These are phyloP conservation scores for Serendipita sp. DNA, from an alignment of 768 basidiomycete genomes.

Conservation along the genomic window DNA sequence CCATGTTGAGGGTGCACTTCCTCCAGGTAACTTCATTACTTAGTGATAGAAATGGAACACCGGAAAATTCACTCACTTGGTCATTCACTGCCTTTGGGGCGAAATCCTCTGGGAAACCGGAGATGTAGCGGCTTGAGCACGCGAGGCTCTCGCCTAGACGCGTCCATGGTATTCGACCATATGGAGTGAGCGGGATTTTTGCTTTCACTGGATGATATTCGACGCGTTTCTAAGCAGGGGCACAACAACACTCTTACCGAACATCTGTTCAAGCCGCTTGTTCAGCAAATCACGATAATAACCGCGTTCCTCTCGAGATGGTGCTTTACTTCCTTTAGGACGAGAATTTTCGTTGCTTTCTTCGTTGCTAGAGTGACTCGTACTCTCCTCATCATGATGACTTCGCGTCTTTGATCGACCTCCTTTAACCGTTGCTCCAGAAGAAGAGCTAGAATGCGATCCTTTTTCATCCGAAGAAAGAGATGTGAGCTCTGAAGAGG, in stretches of 20 bases:
- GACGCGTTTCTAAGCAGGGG: not conserved
- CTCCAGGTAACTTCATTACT: not conserved
- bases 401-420: too few relatives aligned
- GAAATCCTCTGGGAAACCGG: conserved; percentile 3
- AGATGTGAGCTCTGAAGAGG: not conserved
- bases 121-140: not conserved
- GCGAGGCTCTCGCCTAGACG: not conserved
- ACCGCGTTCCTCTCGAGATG: not conserved
- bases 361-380: too few relatives aligned
- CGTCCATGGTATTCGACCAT: not conserved
- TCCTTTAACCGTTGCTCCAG: too few relatives aligned
- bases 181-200: not conserved
- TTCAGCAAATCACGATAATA: not conserved
- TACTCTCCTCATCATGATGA: too few relatives aligned
- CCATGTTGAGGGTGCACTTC: not conserved
- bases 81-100: not conserved
- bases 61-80: not conserved
- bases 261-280: not conserved
- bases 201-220: not conserved
- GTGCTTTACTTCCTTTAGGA: not conserved
- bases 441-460: too few relatives aligned
- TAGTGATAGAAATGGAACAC: not conserved
- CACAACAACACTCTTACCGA: not conserved
- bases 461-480: not conserved
- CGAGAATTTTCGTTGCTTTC: too few relatives aligned